Base-by-base conservation (phyloP, 352 stramenopile genomes). In the Phytopythium aichiense region DNA sequence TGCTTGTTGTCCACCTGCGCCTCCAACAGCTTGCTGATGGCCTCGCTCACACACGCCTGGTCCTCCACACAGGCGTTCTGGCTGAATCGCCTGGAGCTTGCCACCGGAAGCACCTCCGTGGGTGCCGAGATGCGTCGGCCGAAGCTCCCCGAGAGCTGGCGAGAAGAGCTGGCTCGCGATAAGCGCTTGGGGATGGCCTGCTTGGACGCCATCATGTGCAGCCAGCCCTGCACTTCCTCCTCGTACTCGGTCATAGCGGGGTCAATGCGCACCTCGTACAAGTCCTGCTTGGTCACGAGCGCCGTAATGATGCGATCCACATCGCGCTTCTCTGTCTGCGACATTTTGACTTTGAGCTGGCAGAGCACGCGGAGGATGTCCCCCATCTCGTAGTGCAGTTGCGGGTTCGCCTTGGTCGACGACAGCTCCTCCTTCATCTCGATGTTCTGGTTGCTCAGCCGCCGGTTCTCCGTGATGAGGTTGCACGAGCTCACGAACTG, bases 251-350 rank as follows among this genome's bases (percentile, higher is more conserved):
- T 65, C 68, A 84, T 83, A 16, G 66, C 65, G 12, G 77, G 77
- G 56, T 82, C 77, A 0, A 88, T 61, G 5, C 73, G 77, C 1
- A 88, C 78, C 52, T 82, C 76, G 56, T 88, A 91, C 5, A 91
- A 65, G 30, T 88, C 77, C 25, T 82, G 71, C 55, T 89, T 87
- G 22, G 76, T 76, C 23, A 89, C 71, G 15, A 91, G 72, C n/a
- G 81, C 74, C 7, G 72, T 86, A 42, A 89, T 88, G 54, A 89
- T 85, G 62, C 85, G 85, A 56, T 91, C 77, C 22, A 91, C 84
- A 28, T 87, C 80, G 4, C 60, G 52, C 51, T 77, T 76, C 56
- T 89, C 78, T 2, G 59, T 51, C 33, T 22, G 8, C 16, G 59
- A 71, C 74, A 87, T 89, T 57, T 87, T 89, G 38, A 87, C 55